Base-by-base conservation (phyloP, 2,329 filamentous ascomycete genomes). In the Trichoderma hamatum region DNA sequence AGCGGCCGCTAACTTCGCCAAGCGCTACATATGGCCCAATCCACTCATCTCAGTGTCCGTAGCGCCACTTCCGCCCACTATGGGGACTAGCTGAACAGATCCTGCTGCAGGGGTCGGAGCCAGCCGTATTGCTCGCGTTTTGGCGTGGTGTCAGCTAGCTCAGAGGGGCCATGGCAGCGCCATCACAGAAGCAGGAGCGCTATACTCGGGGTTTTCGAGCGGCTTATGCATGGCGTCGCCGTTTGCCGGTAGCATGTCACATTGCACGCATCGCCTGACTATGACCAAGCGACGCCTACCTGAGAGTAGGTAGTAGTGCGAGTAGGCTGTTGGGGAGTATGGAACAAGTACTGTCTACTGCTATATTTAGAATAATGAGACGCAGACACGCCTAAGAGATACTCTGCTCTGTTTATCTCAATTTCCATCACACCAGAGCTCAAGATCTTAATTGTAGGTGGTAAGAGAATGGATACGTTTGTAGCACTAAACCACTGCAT, bases 71-170 rank as follows among this genome's bases (percentile, higher is more conserved):
- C 54, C 54, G 54, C 54, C 54, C 3, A 9, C n/a, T 49, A 24
- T 11, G n/a, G 46, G 46, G 19, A 49, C 46, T 49, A 49, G 46
- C 24, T 24, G 28, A 32, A 9, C 63, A 43, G 36, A 16, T 34
- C 28, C n/a, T 66, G 19, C 52, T 65, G 28, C 63, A 66, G 36
- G 52, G 52, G 24, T 39, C 52, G 3, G 24, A 65, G 51, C 51
- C 51, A 34, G 30, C 52, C 63, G 63, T 66, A 66, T 66, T 66
- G 63, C 63, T 66, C 63, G 63, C 63, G 34, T 58, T 58, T 19
- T n/a, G 36, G 46, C 24, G n/a, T 39, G 49, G 34, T 54, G 16
- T 26, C 46, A n/a, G 46, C 43, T 11, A 52, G 60, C 21, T 30
- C 39, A 43, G 36, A 3, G 39, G 39, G 19, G 5, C n/a, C 30